These are phyloP conservation scores for Santalum album DNA, from an alignment of 164 flowering plant genomes.

Conservation along the genomic window DNA sequence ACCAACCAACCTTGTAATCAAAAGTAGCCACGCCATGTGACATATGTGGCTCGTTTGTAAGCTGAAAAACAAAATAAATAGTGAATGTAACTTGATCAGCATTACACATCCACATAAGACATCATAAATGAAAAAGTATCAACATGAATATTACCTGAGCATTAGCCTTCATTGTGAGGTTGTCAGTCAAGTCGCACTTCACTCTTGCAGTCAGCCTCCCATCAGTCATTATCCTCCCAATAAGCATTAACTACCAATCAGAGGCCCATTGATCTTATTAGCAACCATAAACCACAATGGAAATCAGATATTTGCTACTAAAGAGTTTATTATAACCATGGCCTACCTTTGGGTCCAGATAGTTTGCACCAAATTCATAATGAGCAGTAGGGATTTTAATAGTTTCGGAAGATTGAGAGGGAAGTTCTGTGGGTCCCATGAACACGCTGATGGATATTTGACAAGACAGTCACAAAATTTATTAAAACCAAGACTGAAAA, in stretches of 20 bases:
- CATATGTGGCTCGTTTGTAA: conserved; percentile 80
- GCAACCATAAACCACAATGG: neutral
- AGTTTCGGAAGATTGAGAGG: conserved; percentile 73
- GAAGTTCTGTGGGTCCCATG: conserved; percentile 87
- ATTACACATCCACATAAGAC: neutral
- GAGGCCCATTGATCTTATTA: no score
- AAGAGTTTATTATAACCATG: no score
- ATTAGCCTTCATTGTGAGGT: conserved; percentile 66
- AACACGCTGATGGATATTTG: conserved; percentile 43
- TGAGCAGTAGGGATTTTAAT: conserved; percentile 82
- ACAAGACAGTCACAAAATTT: no score
- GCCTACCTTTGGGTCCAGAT: conserved; percentile 85
- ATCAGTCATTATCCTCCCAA: conserved; percentile 78
- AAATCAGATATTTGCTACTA: no score
- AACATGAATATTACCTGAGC: conserved; percentile 54
- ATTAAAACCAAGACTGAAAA: no score
- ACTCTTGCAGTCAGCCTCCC: conserved; percentile 78
- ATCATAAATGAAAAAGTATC: neutral
- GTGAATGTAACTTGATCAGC: conserved; percentile 2
- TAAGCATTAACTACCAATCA: conserved; percentile 83
- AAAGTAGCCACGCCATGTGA: conserved; percentile 82
- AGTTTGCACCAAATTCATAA: conserved; percentile 96
- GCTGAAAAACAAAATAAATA: conserved; percentile 35
- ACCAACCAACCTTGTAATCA: conserved; percentile 69
- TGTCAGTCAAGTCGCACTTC: conserved; percentile 69